Conservation (phyloP, 2,329 filamentous ascomycete genomes). For the Monilinia vaccinii-corymbosi region DNA sequence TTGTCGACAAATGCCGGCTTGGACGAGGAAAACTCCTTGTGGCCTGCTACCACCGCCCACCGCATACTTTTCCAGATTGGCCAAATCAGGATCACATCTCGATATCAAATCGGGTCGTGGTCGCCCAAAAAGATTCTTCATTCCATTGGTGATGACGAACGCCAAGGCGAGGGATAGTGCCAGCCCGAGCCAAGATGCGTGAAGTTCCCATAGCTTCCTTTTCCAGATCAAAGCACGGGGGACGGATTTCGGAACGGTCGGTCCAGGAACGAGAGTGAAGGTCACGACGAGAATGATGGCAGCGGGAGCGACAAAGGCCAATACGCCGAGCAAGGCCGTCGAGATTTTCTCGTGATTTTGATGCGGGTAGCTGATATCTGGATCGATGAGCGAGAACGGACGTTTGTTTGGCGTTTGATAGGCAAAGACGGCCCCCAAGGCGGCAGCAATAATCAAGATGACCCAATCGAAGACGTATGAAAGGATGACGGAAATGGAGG, state of each 20-base stretch:
- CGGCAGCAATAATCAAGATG: constrained; percentile 2
- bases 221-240: constrained; percentile 61
- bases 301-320: constrained; percentile 55
- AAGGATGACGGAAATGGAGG: background rate
- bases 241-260: constrained; percentile 52
- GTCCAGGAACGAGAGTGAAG: constrained; percentile 63
- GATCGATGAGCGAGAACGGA: constrained; percentile 64
- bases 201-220: constrained; percentile 84
- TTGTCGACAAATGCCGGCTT: constrained; percentile 66
- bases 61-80: constrained; percentile 47
- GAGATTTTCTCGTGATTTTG: constrained; percentile 64
- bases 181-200: constrained; percentile 76
- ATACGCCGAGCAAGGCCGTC: constrained; percentile 53
- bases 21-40: constrained; percentile 55
- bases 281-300: constrained; percentile 59
- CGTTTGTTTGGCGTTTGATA: constrained; percentile 50
- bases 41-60: constrained; percentile 49
- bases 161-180: constrained; percentile 61
- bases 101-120: constrained; percentile 55
- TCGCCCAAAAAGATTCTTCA: constrained; percentile 67
- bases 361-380: constrained; percentile 69
- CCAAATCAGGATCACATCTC: constrained; percentile 68
- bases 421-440: background rate
- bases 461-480: constrained; percentile 10
- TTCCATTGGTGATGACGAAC: constrained; percentile 74